Conservation (phyloP, 2,329 filamentous ascomycete species). For the Clathrospora elynae region DNA sequence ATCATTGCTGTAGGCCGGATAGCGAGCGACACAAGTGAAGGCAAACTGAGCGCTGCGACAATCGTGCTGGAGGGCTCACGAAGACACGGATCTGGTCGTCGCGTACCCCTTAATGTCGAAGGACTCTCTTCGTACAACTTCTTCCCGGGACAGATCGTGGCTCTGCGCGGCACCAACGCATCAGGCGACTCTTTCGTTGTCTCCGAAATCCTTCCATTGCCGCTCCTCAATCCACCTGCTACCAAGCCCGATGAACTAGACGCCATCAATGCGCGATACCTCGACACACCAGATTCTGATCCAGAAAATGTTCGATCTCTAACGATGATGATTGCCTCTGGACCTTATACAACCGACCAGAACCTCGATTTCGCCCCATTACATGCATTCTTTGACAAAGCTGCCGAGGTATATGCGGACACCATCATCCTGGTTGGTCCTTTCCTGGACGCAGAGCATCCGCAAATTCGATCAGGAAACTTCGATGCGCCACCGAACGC, state of each 20-base stretch:
- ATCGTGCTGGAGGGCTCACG: constrained; percentile 88
- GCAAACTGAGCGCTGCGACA: constrained; percentile 82
- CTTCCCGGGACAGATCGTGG: constrained; percentile 94
- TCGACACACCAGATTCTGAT: constrained; percentile 63
- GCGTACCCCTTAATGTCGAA: constrained; percentile 79
- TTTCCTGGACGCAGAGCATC: constrained; percentile 91
- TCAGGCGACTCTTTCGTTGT: constrained; percentile 84
- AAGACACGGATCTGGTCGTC: constrained; percentile 77
- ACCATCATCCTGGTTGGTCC: constrained; percentile 80
- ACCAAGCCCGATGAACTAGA: constrained; percentile 70
- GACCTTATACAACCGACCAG: constrained; percentile 90
- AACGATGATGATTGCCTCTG: constrained; percentile 76
- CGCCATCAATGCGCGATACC: constrained; percentile 70
- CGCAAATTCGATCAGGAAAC: constrained; percentile 70
- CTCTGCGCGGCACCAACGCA: constrained; percentile 82
- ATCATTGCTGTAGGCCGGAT: constrained; percentile 91
- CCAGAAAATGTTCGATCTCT: constrained; percentile 64
- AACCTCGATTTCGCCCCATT: constrained; percentile 90
- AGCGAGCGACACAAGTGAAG: constrained; percentile 83
- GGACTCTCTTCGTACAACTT: constrained; percentile 74
- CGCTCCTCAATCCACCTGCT: constrained; percentile 74
- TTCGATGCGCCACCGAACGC: constrained; percentile 51
- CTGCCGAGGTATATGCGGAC: constrained; percentile 76
- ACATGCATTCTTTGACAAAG: constrained; percentile 77
- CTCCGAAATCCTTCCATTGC: constrained; percentile 74